Evolutionary conservation across 148 eudicot genomes (phyloP).

Genomic region (Rhododendron henanense): DNA sequence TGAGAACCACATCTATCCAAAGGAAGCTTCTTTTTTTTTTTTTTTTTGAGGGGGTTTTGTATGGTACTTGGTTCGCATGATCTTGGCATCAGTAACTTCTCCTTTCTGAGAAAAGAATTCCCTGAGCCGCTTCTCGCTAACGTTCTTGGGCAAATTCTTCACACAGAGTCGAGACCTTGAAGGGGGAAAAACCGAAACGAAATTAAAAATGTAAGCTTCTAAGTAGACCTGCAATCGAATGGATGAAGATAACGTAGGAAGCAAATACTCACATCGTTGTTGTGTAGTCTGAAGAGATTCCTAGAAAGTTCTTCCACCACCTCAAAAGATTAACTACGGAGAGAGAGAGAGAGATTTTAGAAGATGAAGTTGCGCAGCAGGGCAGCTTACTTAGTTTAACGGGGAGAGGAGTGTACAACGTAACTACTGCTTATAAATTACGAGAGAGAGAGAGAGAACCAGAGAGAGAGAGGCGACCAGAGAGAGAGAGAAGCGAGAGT

Average conservation of each 20-base stretch:
- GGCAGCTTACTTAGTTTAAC: too few species aligned
- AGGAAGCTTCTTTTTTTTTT: background rate
- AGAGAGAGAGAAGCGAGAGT: too few species aligned
- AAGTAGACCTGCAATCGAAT: background rate
- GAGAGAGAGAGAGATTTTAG: background rate
- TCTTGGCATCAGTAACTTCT: constrained; percentile 89
- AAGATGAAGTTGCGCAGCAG: too few species aligned
- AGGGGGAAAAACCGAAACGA: background rate
- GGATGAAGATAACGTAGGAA: background rate
- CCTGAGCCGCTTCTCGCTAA: constrained; percentile 60
- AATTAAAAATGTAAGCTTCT: background rate
- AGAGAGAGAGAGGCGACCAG: too few species aligned
- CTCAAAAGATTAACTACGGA: background rate
- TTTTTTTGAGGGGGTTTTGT: background rate
- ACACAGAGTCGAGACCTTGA: constrained; percentile 84
- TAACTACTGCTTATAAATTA: too few species aligned
- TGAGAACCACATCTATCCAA: background rate
- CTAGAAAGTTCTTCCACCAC: background rate
- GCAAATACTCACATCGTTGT: constrained; percentile 4
- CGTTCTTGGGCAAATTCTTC: constrained; percentile 72
- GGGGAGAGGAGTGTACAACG: too few species aligned
- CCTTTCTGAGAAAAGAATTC: constrained; percentile 83
- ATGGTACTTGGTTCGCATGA: constrained; percentile 68
- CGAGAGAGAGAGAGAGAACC: too few species aligned
- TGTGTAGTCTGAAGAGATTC: background rate